phyloP scores from a whole-genome alignment of 495 filamentous ascomycete genomes.

The Penicillium alfredii region DNA sequence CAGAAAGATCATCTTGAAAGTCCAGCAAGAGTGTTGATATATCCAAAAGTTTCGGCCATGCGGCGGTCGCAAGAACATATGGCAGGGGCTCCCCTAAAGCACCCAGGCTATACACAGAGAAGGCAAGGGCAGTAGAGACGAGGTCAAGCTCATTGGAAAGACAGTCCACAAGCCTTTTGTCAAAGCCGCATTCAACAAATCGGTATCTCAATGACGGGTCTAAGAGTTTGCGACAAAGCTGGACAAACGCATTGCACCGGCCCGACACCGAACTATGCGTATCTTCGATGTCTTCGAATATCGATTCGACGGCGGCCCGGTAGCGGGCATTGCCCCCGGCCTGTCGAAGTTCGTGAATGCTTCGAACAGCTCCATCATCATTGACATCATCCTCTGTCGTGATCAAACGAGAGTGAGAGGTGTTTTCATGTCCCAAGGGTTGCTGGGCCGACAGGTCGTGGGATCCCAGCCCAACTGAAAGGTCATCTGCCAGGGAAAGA shows the following conservation, averaged over 20 bases:
- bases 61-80: constrained; percentile 18
- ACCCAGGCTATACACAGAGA: constrained; percentile 30
- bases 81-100: constrained; percentile 21
- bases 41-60: constrained; percentile 33
- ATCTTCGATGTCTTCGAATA: constrained; percentile 76
- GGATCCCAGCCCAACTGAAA: constrained; percentile 2
- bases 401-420: constrained; percentile 13
- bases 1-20: constrained; percentile 22
- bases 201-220: constrained; percentile 60
- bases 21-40: constrained; percentile 21
- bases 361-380: constrained; percentile 59
- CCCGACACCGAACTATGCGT: constrained; percentile 41
- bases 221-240: constrained; percentile 67
- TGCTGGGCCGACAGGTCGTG: constrained; percentile 6
- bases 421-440: constrained; percentile 1
- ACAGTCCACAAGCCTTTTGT: constrained; percentile 53
- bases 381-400: constrained; percentile 46
- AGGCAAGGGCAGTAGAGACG: constrained; percentile 25
- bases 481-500: constrained; percentile 9
- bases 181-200: constrained; percentile 70
- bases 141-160: constrained; percentile 25
- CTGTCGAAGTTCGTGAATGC: constrained; percentile 84
- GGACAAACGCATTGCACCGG: constrained; percentile 52
- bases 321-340: constrained; percentile 81
- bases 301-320: constrained; percentile 69